Conservation (phyloP, 805 yeast genomes). For the Pichia insulana region DNA sequence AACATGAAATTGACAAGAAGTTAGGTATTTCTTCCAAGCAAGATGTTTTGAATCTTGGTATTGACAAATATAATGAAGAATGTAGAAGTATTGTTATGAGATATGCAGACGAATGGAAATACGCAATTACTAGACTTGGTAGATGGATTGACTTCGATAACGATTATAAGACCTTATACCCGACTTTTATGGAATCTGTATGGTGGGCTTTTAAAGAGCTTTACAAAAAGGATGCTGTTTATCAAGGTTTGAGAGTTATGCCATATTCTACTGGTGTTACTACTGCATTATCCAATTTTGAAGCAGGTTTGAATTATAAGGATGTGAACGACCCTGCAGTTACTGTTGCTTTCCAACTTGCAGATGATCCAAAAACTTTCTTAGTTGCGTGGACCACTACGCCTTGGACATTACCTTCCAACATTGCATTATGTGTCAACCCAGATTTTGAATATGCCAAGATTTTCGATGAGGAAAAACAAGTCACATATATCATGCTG, state of each 20-base stretch:
- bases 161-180: constrained; percentile 94
- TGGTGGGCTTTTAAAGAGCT: constrained; percentile 98
- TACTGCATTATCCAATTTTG: constrained; percentile 93
- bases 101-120: constrained; percentile 91
- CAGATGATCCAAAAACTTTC: constrained; percentile 71
- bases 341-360: constrained; percentile 77
- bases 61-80: constrained; percentile 87
- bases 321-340: constrained; percentile 97
- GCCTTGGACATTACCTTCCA: constrained; percentile 98
- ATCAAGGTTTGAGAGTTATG: constrained; percentile 95
- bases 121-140: constrained; percentile 87
- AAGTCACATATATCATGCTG: constrained; percentile 70
- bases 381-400: constrained; percentile 99
- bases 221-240: constrained; percentile 77
- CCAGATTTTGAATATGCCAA: constrained; percentile 88
- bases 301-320: constrained; percentile 97
- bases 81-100: constrained; percentile 97
- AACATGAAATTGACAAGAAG: constrained; percentile 97
- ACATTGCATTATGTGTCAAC: constrained; percentile 84
- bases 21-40: constrained; percentile 87
- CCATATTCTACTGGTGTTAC: constrained; percentile 97
- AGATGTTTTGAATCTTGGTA: constrained; percentile 91
- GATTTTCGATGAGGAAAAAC: constrained; percentile 81
- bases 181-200: constrained; percentile 93
- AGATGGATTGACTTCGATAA: constrained; percentile 99